Evolutionary conservation across 345 rosid genomes (phyloP), one percentile per base, ranked within the genome.

Genomic region (Physaria fendleri): DNA sequence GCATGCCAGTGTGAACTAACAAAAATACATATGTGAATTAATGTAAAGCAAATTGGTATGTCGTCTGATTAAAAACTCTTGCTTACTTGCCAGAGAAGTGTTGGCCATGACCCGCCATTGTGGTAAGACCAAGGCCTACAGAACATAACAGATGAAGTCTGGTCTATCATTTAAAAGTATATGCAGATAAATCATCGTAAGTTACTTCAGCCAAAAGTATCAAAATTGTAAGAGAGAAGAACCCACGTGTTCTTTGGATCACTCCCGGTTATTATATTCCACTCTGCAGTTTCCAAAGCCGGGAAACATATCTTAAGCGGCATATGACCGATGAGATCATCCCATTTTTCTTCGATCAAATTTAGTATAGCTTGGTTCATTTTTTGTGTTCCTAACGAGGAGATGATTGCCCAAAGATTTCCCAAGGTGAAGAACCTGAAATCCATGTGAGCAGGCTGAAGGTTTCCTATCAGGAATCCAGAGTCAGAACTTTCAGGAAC

Each of bases 391-490:
- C 83, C 75, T 35, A 85, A 73, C 4, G 88, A 77, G 35, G 82
- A 70, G 6, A 77, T 59, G 13, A 91, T 62, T 13, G 95, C 73
- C 98, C 92, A 91, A 17, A 91, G 68, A 71, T 91, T 93, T 65
- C 99, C 99, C 4, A 93, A 91, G 1, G 90, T 87, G 80, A 93
- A 93, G 76, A 93, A 93, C 65, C 99, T 79, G 55, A 93, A 93
- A 74, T 93, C 99, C 99, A 93, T 89, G 69, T 89, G 99, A 44
- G 94, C 99, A 12, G 99, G 96, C 67, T 85, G 95, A 66, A 91
- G 77, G 80, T 87, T 91, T 59, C 96, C 96, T 13, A 91, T 79
- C 17, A 91, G 66, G 68, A 82, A 91, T 49, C 98, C 98, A 38
- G 82, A 86, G 47, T 80, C 83, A 25, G 88, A 81, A 73, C 71